These are phyloP conservation scores for Pythium dissotocum DNA, from an alignment of 352 stramenopile species.

Conservation along the genomic window DNA sequence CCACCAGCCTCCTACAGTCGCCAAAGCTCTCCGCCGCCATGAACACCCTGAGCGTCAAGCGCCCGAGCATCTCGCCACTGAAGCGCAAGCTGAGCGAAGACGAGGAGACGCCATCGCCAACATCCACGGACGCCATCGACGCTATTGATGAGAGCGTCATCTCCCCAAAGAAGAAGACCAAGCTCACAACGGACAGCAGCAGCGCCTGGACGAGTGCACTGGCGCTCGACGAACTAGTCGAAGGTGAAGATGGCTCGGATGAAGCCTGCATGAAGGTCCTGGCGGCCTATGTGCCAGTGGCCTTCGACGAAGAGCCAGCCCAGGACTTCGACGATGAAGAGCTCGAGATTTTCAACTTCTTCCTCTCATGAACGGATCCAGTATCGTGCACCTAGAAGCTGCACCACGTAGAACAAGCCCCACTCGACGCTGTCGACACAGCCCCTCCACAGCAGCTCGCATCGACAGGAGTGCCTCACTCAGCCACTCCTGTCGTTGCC, in stretches of 20 bases:
- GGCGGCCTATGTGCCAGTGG: constrained; percentile 14
- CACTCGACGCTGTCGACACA: not conserved
- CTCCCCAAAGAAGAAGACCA: constrained; percentile 24
- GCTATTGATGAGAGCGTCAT: constrained; percentile 11
- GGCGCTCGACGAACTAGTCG: constrained; percentile 9
- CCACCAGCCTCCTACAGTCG: constrained; percentile 25
- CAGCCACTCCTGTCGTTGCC: not conserved
- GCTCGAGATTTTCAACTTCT: constrained; percentile 26
- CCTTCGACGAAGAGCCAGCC: constrained; percentile 6
- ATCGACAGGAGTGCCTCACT: not conserved
- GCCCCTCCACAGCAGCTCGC: not conserved
- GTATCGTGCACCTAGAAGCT: not conserved
- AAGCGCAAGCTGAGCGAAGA: constrained; percentile 52
- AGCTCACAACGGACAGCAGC: not conserved
- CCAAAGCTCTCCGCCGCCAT: constrained; percentile 26
- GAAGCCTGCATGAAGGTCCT: constrained; percentile 25
- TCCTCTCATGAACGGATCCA: constrained; percentile 20
- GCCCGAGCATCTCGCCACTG: constrained; percentile 37
- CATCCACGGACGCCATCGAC: constrained; percentile 11
- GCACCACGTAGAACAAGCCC: not conserved
- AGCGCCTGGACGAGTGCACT: constrained; percentile 11
- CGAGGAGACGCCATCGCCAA: constrained; percentile 22
- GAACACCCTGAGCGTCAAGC: constrained; percentile 39
- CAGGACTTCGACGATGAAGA: constrained; percentile 12
- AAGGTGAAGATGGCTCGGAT: constrained; percentile 17